Evolutionary conservation across 2,329 filamentous ascomycete genomes (phyloP).

Genomic region (Aspergillaceae sp.): DNA sequence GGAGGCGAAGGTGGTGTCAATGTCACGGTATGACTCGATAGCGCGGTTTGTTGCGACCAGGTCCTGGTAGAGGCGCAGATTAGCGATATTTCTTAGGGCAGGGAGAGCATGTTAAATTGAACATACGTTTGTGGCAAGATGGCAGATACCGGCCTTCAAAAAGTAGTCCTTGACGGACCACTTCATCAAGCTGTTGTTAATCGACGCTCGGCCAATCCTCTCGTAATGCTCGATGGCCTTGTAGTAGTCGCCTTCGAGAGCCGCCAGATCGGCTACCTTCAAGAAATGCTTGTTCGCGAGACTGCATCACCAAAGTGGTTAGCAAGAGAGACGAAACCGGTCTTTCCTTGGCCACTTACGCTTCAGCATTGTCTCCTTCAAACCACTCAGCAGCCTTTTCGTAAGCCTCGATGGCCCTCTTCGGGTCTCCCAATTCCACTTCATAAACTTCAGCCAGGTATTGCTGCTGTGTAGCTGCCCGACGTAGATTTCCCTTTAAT

Average conservation of each 20-base stretch:
- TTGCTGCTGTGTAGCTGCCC: conserved; percentile 86
- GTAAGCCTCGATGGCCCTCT: conserved; percentile 72
- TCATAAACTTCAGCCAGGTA: conserved; percentile 81
- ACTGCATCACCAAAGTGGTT: conserved; percentile 33
- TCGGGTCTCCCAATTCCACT: conserved; percentile 66
- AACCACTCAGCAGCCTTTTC: conserved; percentile 84
- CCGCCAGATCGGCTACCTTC: conserved; percentile 82
- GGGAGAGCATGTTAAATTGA: neutral
- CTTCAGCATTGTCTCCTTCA: conserved; percentile 73
- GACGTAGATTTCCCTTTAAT: conserved; percentile 77
- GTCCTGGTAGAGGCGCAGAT: conserved; percentile 42
- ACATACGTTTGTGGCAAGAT: conserved; percentile 56
- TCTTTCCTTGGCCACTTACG: conserved; percentile 41
- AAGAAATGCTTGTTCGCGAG: conserved; percentile 89
- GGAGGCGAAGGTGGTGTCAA: conserved; percentile 66
- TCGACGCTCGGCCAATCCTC: conserved; percentile 65
- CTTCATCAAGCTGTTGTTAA: conserved; percentile 86
- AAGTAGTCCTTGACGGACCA: conserved; percentile 95
- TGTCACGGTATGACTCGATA: conserved; percentile 70
- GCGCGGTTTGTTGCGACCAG: conserved; percentile 70
- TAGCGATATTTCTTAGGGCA: conserved; percentile 1
- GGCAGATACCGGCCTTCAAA: conserved; percentile 86
- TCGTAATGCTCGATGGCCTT: conserved; percentile 77
- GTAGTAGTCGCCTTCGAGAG: conserved; percentile 73
- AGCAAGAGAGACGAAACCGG: neutral